Evolutionary conservation across 306 rosid genomes (phyloP), one percentile per base, ranked within the genome.

Genomic region (Inga oerstediana): DNA sequence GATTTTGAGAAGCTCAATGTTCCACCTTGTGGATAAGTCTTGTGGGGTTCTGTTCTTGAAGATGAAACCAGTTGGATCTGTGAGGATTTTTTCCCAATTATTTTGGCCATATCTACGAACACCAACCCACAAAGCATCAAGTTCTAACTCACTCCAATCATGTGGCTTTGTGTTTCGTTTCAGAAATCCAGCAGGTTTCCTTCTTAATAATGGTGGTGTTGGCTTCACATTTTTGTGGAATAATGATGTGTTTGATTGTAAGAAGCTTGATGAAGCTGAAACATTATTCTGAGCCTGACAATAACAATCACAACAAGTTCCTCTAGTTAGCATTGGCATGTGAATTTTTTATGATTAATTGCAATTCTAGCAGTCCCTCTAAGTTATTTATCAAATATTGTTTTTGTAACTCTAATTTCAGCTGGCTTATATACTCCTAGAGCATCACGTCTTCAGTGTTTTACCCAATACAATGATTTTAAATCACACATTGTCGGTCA

Each of bases 111-210:
- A 27, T 62, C 79, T 80, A 0, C 87, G 69, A 35, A 80, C 75
- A 17, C 67, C 82, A 45, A 76, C 0, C 87, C 87, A 80, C 62
- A 85, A 24, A 11, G 51, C 48, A 70, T 80, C 82, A 12, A 85
- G 84, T 9, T 85, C 84, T 0, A 17, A 2, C 17, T 80, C 84
- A 3, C 75, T 13, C 84, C 87, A 80, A 1, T 2, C 54, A 48
- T 34, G 20, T 3, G 4, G 19, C 0, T 2, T 16, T 54, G 27
- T 20, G 20, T 45, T 73, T 11, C 24, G 2, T 67, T 67, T 73
- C n/a, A 73, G 52, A 41, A 17, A 62, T 0, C 74, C 80, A 4
- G 48, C 39, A 69, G 78, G 66, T 7, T 24, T 58, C 69, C 8
- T 24, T 32, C 32, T 9, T 3, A 22, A 6, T 39, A 27, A 10